These are phyloP conservation scores for Hypoxylon intermedium DNA, from an alignment of 495 filamentous ascomycete species.

Conservation along the genomic window DNA sequence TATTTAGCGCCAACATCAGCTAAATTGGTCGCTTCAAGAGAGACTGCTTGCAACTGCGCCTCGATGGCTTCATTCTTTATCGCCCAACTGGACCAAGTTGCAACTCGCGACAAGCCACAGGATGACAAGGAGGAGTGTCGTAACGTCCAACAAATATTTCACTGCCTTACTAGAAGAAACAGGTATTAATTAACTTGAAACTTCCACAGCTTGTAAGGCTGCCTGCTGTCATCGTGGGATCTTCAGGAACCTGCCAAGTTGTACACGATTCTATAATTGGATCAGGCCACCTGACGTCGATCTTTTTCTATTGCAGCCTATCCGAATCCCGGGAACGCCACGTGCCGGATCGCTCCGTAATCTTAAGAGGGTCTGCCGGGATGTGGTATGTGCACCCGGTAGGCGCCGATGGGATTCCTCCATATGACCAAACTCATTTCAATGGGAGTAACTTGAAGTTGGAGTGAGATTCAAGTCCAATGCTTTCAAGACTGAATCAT, in stretches of 20 bases:
- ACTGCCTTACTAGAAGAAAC: neutral
- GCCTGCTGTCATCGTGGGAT: neutral
- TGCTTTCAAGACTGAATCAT: no score
- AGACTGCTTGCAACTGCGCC: neutral
- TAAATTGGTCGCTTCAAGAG: neutral
- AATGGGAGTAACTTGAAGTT: no score
- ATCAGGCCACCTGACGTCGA: neutral
- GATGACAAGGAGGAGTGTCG: neutral
- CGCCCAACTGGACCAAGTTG: neutral
- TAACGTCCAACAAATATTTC: neutral
- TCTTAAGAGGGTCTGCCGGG: neutral
- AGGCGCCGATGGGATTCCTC: no score
- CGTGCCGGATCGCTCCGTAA: neutral
- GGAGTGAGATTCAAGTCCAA: no score
- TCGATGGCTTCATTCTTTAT: neutral
- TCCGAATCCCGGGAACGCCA: neutral
- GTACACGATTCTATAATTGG: neutral
- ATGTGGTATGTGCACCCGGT: neutral
- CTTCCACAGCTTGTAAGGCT: neutral
- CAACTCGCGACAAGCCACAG: neutral
- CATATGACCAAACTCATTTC: no score
- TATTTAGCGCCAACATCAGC: no score
- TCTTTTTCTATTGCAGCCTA: no score
- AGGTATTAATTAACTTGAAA: neutral
- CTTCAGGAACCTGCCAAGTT: neutral